Percentiles rank a stretch among this genome's conserved stretches.
phyloP scores from a whole-genome alignment of 1,139 yeast genomes.

The Pichia sp. region DNA sequence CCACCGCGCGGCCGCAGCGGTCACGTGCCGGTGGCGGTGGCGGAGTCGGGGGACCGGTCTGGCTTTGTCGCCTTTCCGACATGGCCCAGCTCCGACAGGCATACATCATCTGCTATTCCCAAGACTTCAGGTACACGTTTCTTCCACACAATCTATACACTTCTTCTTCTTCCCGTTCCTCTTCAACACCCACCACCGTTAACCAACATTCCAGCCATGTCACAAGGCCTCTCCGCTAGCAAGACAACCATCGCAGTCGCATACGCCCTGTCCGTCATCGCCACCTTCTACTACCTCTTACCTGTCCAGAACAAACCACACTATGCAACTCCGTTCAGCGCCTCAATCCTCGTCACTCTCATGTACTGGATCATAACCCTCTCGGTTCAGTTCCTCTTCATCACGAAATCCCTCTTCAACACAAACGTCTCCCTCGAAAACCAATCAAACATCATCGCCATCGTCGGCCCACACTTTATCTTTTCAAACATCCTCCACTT shows the following conservation, averaged over 20 bases:
- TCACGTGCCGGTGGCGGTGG: too few relatives aligned
- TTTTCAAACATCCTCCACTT: slow-evolving; percentile 58
- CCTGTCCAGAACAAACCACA: slow-evolving; percentile 31
- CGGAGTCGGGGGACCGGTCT: too few relatives aligned
- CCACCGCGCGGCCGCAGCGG: too few relatives aligned
- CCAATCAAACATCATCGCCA: slow-evolving; percentile 34
- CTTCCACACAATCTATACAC: too few relatives aligned
- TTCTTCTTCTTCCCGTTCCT: not conserved
- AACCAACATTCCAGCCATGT: slow-evolving; percentile 7
- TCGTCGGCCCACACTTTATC: slow-evolving; percentile 61
- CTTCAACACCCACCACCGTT: not conserved
- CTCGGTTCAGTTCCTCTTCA: slow-evolving; percentile 52
- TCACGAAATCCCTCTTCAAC: slow-evolving; percentile 50
- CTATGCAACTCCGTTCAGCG: slow-evolving; percentile 67
- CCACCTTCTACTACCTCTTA: slow-evolving; percentile 51
- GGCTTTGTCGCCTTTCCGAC: too few relatives aligned
- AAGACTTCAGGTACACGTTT: too few relatives aligned
- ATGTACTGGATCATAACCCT: slow-evolving; percentile 59
- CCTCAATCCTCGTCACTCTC: slow-evolving; percentile 49
- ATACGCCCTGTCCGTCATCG: slow-evolving; percentile 51
- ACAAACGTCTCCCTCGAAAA: slow-evolving; percentile 30
- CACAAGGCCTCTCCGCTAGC: slow-evolving; percentile 32
- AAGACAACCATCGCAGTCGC: slow-evolving; percentile 50
- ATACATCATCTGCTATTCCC: too few relatives aligned
- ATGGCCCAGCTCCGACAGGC: too few relatives aligned